A percentile compares a stretch with the other conserved stretches of the same genome.
These are phyloP conservation scores for Oenanthe javanica DNA, from an alignment of 140 eudicot species.

Conservation along the genomic window DNA sequence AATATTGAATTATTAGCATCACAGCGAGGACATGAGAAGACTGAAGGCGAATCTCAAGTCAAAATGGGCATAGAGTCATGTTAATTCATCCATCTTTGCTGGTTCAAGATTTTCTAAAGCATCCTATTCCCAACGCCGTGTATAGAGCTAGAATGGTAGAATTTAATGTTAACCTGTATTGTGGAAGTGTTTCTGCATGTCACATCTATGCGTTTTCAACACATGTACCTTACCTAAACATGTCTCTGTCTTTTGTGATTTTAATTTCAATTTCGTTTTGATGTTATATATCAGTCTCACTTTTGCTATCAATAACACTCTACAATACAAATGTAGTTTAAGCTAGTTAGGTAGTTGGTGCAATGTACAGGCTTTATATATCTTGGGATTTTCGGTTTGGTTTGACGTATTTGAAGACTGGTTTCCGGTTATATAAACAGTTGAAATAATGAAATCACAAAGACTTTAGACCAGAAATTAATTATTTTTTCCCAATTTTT, in stretches of 20 bases:
- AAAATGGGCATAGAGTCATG: constrained; percentile 23
- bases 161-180: not conserved
- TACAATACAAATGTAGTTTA: not conserved
- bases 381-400: not conserved
- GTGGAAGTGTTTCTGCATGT: not conserved
- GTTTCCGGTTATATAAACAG: no score
- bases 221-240: not conserved
- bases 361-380: not conserved
- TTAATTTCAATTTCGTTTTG: not conserved
- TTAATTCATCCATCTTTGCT: not conserved
- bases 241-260: not conserved
- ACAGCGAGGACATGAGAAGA: constrained; percentile 29
- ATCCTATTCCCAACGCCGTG: not conserved
- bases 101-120: not conserved
- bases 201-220: not conserved
- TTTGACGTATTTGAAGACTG: not conserved
- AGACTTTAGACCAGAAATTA: no score
- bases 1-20: constrained; percentile 29
- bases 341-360: not conserved
- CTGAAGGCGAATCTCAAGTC: constrained; percentile 23
- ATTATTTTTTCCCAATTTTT: no score
- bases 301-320: not conserved
- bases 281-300: not conserved
- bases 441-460: no score
- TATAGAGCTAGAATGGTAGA: not conserved